phyloP scores from a whole-genome alignment of 257 asterid genomes.

The Scutellaria baicalensis region DNA sequence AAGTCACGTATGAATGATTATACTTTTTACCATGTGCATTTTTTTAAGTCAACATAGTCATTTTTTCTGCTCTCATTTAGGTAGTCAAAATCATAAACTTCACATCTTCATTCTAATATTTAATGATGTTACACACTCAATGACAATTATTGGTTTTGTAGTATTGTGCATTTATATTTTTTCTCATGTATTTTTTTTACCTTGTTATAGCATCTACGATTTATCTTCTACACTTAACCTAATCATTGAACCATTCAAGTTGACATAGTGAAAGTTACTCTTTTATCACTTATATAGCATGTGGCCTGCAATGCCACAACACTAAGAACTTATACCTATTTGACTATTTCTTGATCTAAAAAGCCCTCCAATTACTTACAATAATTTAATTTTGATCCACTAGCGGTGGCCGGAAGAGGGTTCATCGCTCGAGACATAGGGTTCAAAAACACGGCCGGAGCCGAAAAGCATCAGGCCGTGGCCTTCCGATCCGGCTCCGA shows the following conservation, averaged over 20 bases:
- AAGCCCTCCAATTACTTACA: neutral
- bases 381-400: neutral
- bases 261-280: neutral
- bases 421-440: constrained; percentile 61
- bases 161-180: too few relatives aligned
- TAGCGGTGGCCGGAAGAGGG: constrained; percentile 52
- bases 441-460: constrained; percentile 68
- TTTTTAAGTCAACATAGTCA: neutral
- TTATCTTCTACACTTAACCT: neutral
- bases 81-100: constrained; percentile 1
- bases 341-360: too few relatives aligned
- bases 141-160: neutral
- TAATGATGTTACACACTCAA: neutral
- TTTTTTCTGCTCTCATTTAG: neutral
- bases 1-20: neutral
- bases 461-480: constrained; percentile 68
- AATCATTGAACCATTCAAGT: neutral
- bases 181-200: too few relatives aligned
- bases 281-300: neutral
- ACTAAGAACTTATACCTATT: neutral
- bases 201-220: too few relatives aligned
- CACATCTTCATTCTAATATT: neutral
- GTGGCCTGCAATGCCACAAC: neutral
- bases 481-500: constrained; percentile 66
- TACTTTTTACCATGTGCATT: constrained; percentile 21